Evolutionary conservation across 139 green algal genomes (phyloP), one percentile per base, ranked within the genome.

Genomic region (Coelastrella sp.): DNA sequence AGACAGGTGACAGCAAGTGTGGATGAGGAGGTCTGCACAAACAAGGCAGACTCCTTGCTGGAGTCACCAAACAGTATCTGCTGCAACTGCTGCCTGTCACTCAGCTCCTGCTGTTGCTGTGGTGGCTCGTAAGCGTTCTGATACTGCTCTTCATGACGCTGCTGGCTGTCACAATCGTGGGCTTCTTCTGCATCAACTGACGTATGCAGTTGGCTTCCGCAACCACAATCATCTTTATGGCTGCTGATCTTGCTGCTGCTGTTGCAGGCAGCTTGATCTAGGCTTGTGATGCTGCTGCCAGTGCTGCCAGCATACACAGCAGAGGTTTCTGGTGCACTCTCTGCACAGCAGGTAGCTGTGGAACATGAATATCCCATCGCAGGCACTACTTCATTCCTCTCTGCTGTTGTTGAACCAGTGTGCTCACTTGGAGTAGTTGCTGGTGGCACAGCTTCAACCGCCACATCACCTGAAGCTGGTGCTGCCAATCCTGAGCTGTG

Each of bases 51-150:
- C 15, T 56, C 57, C 6, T 19, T 83, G 78, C 78, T 83, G 27
- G 78, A 83, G 8, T 83, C 78, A n/a, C 78, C 78, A 83, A 83
- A 83, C 12, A 83, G 35, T 59, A 57, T 27, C 59, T 84, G 79
- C 79, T 84, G 56, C 19, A 70, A 56, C 10, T 56, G 79, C 9
- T 84, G 70, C 70, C 22, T 78, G 35, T 49, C 35, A 49, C 35
- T 49, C 1, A 49, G 35, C 35, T 49, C 35, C 35, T 49, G 35
- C 35, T 49, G 35, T 78, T 25, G 22, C 70, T 35, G 70, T 9
- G 6, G 17, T 78, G 70, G 63, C 63, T 14, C 56, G 20, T 84
- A 27, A 68, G 15, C 20, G 56, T 68, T 22, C 59, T 75, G 80
- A 59, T 25, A 22, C 24, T 85, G 79, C 79, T 85, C 14, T 19